Conservation (phyloP, 148 eudicot species). For the Spergularia bocconei region DNA sequence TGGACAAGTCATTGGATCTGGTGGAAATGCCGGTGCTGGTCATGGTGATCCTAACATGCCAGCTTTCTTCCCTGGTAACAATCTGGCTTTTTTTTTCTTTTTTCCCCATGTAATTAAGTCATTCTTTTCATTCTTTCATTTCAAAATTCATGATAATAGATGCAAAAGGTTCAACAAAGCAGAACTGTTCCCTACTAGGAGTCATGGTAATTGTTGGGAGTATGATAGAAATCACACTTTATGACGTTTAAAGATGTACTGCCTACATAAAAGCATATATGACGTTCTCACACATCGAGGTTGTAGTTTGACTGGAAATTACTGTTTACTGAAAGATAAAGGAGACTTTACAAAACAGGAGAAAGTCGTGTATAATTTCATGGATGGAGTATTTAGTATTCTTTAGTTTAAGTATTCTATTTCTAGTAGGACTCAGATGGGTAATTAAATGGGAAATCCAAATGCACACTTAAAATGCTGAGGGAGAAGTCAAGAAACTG, state of each 20-base stretch:
- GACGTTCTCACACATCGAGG: too few relatives aligned
- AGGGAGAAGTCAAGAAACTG: background rate
- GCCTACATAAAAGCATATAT: too few relatives aligned
- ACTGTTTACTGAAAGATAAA: too few relatives aligned
- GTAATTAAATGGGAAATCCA: too few relatives aligned
- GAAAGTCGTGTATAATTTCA: background rate
- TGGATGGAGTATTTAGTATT: background rate
- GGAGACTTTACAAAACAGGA: too few relatives aligned
- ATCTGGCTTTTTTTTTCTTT: background rate
- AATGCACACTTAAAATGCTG: background rate
- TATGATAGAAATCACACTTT: background rate
- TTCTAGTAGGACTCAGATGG: background rate
- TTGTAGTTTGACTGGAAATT: too few relatives aligned
- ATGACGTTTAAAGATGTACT: background rate
- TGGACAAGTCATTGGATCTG: slow-evolving; percentile 53
- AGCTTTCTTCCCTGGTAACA: slow-evolving; percentile 74
- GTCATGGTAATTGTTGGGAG: background rate
- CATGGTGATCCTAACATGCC: slow-evolving; percentile 75
- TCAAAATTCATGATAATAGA: background rate
- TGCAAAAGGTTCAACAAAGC: background rate
- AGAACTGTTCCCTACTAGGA: background rate
- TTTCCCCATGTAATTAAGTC: background rate
- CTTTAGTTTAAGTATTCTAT: background rate
- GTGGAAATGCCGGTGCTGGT: slow-evolving; percentile 55
- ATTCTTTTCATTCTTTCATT: background rate